A percentile compares a stretch with the other conserved stretches of the same genome.
Evolutionary conservation across 352 stramenopile genomes (phyloP).

Genomic region (Blastocystis sp.): DNA sequence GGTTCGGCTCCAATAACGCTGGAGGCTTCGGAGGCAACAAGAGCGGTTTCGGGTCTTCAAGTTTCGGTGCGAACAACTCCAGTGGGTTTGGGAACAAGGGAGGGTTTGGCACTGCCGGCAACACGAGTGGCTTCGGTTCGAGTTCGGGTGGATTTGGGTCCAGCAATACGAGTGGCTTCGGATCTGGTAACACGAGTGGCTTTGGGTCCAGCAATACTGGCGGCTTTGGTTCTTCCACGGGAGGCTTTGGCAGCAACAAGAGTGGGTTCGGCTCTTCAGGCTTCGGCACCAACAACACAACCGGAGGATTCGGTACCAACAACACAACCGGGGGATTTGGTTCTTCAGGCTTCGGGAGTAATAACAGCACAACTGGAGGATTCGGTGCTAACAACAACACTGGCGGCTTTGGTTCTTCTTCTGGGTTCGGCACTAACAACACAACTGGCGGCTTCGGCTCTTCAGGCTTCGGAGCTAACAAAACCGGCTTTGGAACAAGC

Average conservation of each 20-base stretch:
- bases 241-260: constrained; percentile 33
- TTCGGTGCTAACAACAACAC: constrained; percentile 54
- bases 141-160: too few species aligned
- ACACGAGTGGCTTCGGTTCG: too few species aligned
- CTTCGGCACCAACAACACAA: neutral
- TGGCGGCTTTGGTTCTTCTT: constrained; percentile 21
- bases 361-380: neutral
- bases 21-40: constrained; percentile 25
- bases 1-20: neutral
- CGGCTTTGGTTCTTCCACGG: neutral
- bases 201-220: constrained; percentile 19
- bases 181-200: constrained; percentile 11
- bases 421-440: constrained; percentile 9
- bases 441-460: neutral
- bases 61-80: constrained; percentile 1
- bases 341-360: constrained; percentile 17
- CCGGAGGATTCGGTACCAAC: constrained; percentile 21
- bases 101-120: neutral
- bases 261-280: constrained; percentile 61
- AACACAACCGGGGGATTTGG: constrained; percentile 13
- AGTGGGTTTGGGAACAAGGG: constrained; percentile 18
- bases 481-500: constrained; percentile 27
- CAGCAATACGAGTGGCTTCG: neutral
- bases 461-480: constrained; percentile 44
- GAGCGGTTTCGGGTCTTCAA: too few species aligned